Evolutionary conservation across 257 asterid genomes (phyloP), one percentile per base, ranked within the genome.

Genomic region (Gentiana macrophylla): DNA sequence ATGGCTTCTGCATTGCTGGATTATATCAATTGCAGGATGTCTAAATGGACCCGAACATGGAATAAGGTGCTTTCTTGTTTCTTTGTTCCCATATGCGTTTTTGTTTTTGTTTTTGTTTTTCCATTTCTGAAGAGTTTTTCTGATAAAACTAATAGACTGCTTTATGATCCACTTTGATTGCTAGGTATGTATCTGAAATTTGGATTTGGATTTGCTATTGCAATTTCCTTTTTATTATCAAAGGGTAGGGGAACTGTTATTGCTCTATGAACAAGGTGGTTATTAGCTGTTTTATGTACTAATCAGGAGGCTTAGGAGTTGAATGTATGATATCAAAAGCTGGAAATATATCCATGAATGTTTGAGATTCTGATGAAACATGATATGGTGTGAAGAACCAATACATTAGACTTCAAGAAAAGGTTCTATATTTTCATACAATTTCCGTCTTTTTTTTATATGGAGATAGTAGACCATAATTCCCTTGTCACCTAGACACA

Each of bases 1-100:
- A 8, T 15, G 65, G 70, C 24, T 12, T 61, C 37, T 38, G 49
- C 37, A 52, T 37, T 43, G 49, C 63, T 8, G 7, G 37, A 44
- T 4, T 38, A 7, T 38, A 38, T 38, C 44, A 7, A 49, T 69
- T 37, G 11, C 62, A 33, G 56, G 61, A 15, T 50, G 62, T 62
- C n/a, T 59, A 34, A 62, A 69, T 35, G 74, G 69, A 57, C 74
- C 74, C 4, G 65, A 66, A 4, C 69, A 57, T 48, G 69, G 69
- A 13, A 63, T 69, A 58, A 69, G 69, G 74, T 67, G 54, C 8
- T n/a, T 59, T 5, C 24, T 24, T 24, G 24, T 24, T 24, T 12
- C 36, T 38, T 38, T 38, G 8, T 3, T 38, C 8, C 44, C 44
- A 3, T 38, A 38, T 38, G 8, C 8, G 8, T 3, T 38, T 38